Conservation (phyloP, 768 basidiomycete species). For the Crucibulum laeve region DNA sequence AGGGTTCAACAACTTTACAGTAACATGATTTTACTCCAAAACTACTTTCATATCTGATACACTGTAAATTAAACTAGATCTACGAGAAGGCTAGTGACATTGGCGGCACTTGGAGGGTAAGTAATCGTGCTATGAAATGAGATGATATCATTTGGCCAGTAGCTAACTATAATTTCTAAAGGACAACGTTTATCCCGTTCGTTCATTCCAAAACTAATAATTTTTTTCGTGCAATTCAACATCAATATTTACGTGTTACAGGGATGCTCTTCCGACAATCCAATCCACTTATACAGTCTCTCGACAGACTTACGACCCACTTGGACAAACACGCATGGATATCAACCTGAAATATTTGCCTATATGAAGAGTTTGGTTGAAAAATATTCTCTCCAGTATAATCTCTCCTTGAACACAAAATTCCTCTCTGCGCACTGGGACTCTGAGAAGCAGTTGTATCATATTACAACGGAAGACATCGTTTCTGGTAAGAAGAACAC, state of each 20-base stretch:
- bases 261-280: constrained; percentile 42
- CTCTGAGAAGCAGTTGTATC: constrained; percentile 27
- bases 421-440: constrained; percentile 47
- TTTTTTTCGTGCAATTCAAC: not conserved
- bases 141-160: constrained; percentile 33
- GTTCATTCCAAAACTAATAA: too few relatives aligned
- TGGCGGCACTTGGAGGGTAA: constrained; percentile 50
- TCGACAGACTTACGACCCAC: constrained; percentile 38
- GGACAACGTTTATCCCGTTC: too few relatives aligned
- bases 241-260: constrained; percentile 6
- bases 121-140: constrained; percentile 17
- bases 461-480: constrained; percentile 28
- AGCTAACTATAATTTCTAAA: not conserved
- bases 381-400: constrained; percentile 36
- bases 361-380: constrained; percentile 36
- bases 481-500: constrained; percentile 21
- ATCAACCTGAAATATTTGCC: constrained; percentile 33
- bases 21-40: constrained; percentile 18
- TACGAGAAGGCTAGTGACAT: constrained; percentile 39
- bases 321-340: constrained; percentile 37
- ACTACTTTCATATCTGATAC: not conserved
- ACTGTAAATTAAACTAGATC: constrained; percentile 24
- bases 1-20: constrained; percentile 34
- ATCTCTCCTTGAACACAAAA: constrained; percentile 38
- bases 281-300: constrained; percentile 38